Evolutionary conservation across 2,329 filamentous ascomycete species (phyloP).

Genomic region (Aspergillus awamori): DNA sequence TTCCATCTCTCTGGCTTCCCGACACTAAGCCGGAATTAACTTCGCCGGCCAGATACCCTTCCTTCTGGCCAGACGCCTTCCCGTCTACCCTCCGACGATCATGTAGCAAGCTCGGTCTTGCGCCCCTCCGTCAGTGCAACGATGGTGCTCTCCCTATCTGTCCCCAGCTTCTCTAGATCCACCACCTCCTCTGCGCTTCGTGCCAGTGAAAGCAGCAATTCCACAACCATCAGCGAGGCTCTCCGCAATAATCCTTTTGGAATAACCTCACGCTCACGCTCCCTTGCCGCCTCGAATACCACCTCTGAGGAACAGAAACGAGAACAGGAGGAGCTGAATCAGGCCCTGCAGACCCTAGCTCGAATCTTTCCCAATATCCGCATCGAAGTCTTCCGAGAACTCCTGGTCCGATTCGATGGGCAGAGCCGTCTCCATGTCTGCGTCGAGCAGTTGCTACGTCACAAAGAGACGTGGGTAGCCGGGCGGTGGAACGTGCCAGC

Average conservation of each 20-base stretch:
- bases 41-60: neutral
- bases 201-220: slow-evolving; percentile 26
- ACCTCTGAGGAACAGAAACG: slow-evolving; percentile 34
- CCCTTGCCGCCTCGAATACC: slow-evolving; percentile 21
- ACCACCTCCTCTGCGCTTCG: slow-evolving; percentile 33
- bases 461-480: slow-evolving; percentile 52
- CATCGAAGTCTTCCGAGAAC: slow-evolving; percentile 52
- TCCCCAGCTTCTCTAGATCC: slow-evolving; percentile 41
- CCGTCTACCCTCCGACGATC: slow-evolving; percentile 20
- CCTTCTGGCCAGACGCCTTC: neutral
- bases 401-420: slow-evolving; percentile 51
- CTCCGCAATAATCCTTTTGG: slow-evolving; percentile 50
- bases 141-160: slow-evolving; percentile 44
- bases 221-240: slow-evolving; percentile 46
- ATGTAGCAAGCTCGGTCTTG: slow-evolving; percentile 34
- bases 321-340: slow-evolving; percentile 47
- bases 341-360: slow-evolving; percentile 44
- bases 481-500: slow-evolving; percentile 49
- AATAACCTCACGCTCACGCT: slow-evolving; percentile 32
- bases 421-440: slow-evolving; percentile 51
- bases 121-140: slow-evolving; percentile 22
- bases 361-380: slow-evolving; percentile 51
- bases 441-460: slow-evolving; percentile 50
- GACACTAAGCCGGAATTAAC: neutral
- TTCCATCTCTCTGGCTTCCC: neutral